Base-by-base conservation (phyloP, 2,329 filamentous ascomycete species). In the Alternaria metachromatica region DNA sequence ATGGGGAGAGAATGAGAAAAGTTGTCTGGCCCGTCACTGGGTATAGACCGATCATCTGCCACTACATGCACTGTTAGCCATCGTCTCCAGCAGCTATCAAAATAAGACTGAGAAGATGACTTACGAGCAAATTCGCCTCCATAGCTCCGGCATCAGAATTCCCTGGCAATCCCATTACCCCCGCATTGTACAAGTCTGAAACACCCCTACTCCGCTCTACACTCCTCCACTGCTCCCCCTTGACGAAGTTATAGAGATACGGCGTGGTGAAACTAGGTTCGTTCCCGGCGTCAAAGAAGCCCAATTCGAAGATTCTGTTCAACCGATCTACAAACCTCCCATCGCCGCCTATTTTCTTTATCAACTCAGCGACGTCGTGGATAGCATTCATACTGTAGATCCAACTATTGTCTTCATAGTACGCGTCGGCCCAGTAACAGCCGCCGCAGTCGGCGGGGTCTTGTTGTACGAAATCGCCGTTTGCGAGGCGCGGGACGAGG, bases 81-180 rank as follows among this genome's bases (percentile, higher is more conserved):
- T 37, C 45, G 10, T n/a, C 13, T 20, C 7, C 25, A 48, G 33
- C 10, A 46, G 18, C 7, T 5, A 7, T 25, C 7, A 43, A 46
- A 4, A 37, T n/a, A 10, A 37, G 23, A 44, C 8, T 37, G 33
- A 18, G 41, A 4, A 20, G 25, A 26, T 18, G 4, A 25, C 71
- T 67, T 59, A 74, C 75, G 21, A 79, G 54, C 4, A 79, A 87
- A 87, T 90, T 92, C 8, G 86, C 88, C 74, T 92, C 89, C 89
- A 92, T 92, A 13, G 90, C 88, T 7, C 90, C 90, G 2, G 89
- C 89, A 75, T 92, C 90, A 48, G 86, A 88, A 76, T 92, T 92
- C 0, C 90, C 90, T 0, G 90, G 90, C 0, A 92, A 81, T 0
- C 90, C 90, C 8, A 72, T 73, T 0, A 82, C 81, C 0, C 85